Conservation (phyloP, 441 rosid species). For the Croton setiger region DNA sequence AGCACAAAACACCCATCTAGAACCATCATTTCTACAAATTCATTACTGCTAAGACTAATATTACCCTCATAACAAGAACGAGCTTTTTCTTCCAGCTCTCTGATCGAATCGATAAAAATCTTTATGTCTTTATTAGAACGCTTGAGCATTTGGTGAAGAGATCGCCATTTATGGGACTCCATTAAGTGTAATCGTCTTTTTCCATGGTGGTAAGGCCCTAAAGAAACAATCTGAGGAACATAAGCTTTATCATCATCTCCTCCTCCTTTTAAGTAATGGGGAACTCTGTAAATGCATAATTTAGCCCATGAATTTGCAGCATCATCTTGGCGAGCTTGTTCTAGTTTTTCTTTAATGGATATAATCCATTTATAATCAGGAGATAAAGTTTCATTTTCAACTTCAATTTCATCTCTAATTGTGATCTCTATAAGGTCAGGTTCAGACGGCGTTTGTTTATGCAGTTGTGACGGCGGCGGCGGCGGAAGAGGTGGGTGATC, state of each 20-base stretch:
- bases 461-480: slow-evolving; percentile 17
- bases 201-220: slow-evolving; percentile 84
- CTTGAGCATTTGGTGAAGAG: slow-evolving; percentile 55
- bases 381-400: slow-evolving; percentile 24
- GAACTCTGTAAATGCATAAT: slow-evolving; percentile 68
- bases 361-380: slow-evolving; percentile 60
- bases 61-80: slow-evolving; percentile 68
- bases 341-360: slow-evolving; percentile 57
- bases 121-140: slow-evolving; percentile 50
- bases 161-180: slow-evolving; percentile 87
- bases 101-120: slow-evolving; percentile 52
- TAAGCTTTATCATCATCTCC: slow-evolving; percentile 75
- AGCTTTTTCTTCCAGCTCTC: slow-evolving; percentile 67
- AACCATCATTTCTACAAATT: slow-evolving; percentile 81
- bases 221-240: slow-evolving; percentile 69
- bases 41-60: slow-evolving; percentile 50
- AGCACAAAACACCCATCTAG: slow-evolving; percentile 81
- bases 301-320: slow-evolving; percentile 51
- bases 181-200: slow-evolving; percentile 59
- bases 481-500: slow-evolving; percentile 28
- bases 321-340: slow-evolving; percentile 67
- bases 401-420: slow-evolving; percentile 22
- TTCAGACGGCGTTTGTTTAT: slow-evolving; percentile 26
- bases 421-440: slow-evolving; percentile 28
- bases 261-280: slow-evolving; percentile 65